phyloP scores from a whole-genome alignment of 208 protist genomes.

The Acanthamoeba lenticulata region DNA sequence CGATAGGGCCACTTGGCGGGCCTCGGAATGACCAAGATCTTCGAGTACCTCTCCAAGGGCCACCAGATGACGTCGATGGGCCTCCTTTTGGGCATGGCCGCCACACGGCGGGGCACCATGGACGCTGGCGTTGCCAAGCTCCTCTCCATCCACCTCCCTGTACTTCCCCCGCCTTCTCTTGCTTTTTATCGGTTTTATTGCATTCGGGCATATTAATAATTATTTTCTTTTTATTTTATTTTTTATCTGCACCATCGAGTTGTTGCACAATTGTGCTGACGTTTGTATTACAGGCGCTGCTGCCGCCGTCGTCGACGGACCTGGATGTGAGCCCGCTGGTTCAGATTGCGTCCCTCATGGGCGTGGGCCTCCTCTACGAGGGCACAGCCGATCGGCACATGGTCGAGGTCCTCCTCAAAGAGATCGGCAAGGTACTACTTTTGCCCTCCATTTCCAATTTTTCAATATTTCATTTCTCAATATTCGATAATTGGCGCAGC shows the following conservation, averaged over 20 bases:
- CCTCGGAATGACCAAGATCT: conserved; percentile 84
- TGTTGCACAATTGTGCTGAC: neutral
- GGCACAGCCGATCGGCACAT: conserved; percentile 82
- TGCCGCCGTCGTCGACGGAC: conserved; percentile 83
- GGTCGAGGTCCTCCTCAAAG: conserved; percentile 86
- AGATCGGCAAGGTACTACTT: conserved; percentile 78
- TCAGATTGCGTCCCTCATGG: conserved; percentile 86
- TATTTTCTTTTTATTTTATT: too few relatives aligned
- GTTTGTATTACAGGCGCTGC: neutral
- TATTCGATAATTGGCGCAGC: neutral
- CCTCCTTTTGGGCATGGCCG: conserved; percentile 86
- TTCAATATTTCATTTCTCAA: too few relatives aligned
- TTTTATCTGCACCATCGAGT: too few relatives aligned
- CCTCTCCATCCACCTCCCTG: conserved; percentile 88
- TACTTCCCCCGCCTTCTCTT: neutral
- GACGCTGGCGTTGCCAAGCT: conserved; percentile 84
- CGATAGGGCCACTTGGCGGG: conserved; percentile 83
- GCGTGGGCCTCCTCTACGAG: conserved; percentile 89
- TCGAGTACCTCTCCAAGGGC: conserved; percentile 82
- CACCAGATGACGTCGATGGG: conserved; percentile 87
- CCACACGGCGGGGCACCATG: conserved; percentile 81
- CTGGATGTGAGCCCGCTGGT: conserved; percentile 82
- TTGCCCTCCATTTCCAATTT: neutral
- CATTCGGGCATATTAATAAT: too few relatives aligned
- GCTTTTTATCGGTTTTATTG: neutral